Evolutionary conservation across 768 basidiomycete genomes (phyloP).

Genomic region (Cubamyces lactineus): DNA sequence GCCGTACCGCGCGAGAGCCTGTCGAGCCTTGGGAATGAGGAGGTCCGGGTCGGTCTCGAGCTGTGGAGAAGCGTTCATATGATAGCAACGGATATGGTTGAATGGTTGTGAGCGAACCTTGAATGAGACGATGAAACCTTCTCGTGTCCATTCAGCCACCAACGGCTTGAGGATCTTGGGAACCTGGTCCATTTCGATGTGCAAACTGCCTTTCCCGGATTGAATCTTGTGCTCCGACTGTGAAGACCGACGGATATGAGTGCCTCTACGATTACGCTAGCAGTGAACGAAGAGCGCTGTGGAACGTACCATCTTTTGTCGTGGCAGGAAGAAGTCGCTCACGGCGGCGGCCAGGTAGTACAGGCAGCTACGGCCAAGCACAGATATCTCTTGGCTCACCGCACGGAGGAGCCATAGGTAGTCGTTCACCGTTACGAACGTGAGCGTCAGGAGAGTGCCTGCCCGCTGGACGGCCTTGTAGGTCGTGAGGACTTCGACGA

Average conservation of each 20-base stretch:
- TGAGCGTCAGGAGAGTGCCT: slow-evolving; percentile 80
- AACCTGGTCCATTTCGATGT: slow-evolving; percentile 98
- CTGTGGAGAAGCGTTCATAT: slow-evolving; percentile 43
- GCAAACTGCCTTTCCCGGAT: slow-evolving; percentile 90
- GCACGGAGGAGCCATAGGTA: slow-evolving; percentile 92
- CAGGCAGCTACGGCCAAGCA: slow-evolving; percentile 72
- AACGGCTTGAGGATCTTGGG: slow-evolving; percentile 94
- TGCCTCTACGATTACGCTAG: no score
- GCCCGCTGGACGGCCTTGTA: slow-evolving; percentile 81
- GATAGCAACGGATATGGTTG: not conserved
- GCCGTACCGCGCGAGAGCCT: slow-evolving; percentile 89
- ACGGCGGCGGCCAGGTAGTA: slow-evolving; percentile 99
- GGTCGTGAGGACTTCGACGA: slow-evolving; percentile 71
- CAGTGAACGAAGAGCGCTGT: no score
- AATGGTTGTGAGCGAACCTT: slow-evolving; percentile 60
- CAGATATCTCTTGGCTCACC: slow-evolving; percentile 75
- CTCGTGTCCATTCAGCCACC: slow-evolving; percentile 91
- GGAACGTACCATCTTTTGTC: slow-evolving; percentile 77
- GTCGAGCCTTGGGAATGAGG: slow-evolving; percentile 88
- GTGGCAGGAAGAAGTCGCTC: slow-evolving; percentile 96
- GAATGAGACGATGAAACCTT: slow-evolving; percentile 95
- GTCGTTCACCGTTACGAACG: slow-evolving; percentile 94
- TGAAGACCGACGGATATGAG: not conserved
- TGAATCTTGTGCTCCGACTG: slow-evolving; percentile 99
- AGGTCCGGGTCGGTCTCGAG: slow-evolving; percentile 88